Percentiles rank a stretch among this genome's conserved stretches.
phyloP scores from a whole-genome alignment of 2,329 filamentous ascomycete genomes.

The Fusarium transvaalense region DNA sequence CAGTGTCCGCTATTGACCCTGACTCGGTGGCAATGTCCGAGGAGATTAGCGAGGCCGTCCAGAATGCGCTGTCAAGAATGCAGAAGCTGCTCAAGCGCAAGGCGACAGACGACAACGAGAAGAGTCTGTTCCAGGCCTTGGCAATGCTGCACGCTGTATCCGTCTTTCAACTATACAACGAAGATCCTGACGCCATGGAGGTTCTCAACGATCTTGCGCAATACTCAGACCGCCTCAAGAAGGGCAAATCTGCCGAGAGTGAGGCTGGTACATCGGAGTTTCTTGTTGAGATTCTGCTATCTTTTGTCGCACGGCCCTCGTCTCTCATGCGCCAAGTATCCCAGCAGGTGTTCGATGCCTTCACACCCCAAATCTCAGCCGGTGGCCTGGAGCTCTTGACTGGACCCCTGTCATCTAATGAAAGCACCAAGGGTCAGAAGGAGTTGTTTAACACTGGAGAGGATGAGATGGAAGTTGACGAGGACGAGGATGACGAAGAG shows the following conservation, averaged over 20 bases:
- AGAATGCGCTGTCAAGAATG: slow-evolving; percentile 65
- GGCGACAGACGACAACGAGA: slow-evolving; percentile 53
- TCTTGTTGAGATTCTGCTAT: slow-evolving; percentile 89
- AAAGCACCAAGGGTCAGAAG: slow-evolving; percentile 85
- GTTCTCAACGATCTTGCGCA: slow-evolving; percentile 85
- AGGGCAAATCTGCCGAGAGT: slow-evolving; percentile 59
- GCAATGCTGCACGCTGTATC: slow-evolving; percentile 86
- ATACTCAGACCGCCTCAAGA: slow-evolving; percentile 76
- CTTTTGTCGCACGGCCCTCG: slow-evolving; percentile 88
- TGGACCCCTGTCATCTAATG: slow-evolving; percentile 80
- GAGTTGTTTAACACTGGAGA: slow-evolving; percentile 83
- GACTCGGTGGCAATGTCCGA: slow-evolving; percentile 67
- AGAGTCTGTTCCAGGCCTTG: slow-evolving; percentile 70
- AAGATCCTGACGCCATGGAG: slow-evolving; percentile 85
- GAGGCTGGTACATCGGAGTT: slow-evolving; percentile 74
- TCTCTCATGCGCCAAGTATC: slow-evolving; percentile 87
- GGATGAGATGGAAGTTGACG: slow-evolving; percentile 67
- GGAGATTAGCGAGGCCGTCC: slow-evolving; percentile 65
- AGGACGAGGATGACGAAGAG: slow-evolving; percentile 56
- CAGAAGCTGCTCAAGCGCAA: slow-evolving; percentile 63
- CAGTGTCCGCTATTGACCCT: slow-evolving; percentile 66
- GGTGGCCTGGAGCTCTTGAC: slow-evolving; percentile 75
- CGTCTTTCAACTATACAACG: slow-evolving; percentile 89
- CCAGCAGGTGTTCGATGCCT: slow-evolving; percentile 87
- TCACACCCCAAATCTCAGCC: slow-evolving; percentile 79